Evolutionary conservation across 768 basidiomycete species (phyloP), one percentile per base, ranked within the genome.

Genomic region (Tricholoma bakamatsutake): DNA sequence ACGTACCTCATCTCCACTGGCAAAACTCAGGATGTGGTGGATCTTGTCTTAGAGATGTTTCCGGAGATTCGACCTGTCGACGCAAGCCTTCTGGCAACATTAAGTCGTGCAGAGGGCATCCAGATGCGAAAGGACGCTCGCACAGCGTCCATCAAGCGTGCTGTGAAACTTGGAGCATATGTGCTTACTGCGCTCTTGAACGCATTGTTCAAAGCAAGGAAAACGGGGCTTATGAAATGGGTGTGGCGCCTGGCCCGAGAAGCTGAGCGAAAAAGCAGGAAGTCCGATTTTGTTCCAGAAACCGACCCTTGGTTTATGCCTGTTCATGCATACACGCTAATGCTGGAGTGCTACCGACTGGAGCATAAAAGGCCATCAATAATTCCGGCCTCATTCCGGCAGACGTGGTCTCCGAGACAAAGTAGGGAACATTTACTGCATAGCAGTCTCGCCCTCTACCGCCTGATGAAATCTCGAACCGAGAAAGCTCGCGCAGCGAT

Each of bases 251-350:
- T 85, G 18, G 87, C 82, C 8, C 76, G 77, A 60, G 70, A 76
- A 56, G 86, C 85, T 0, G 84, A 89, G 63, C 68, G 65, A 33
- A 69, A 68, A 27, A 89, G 87, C 58, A 82, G 80, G 76, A 52
- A 33, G 17, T 31, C 39, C 17, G 27, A 28, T 17, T 52, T 52
- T 30, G 46, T n/a, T 47, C 46, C 61, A 15, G 58, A 68, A 21
- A 45, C 58, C 18, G 54, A 71, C 45, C 82, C 85, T 0, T 93
- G 90, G 90, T 74, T 74, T 52, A 68, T 92, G 17, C 80, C 84
- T 7, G 69, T 84, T 2, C 74, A 83, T 8, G 82, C 86, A 1
- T 92, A 89, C 65, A 91, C 87, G 1, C 70, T 80, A 49, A 88
- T 91, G 83, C 65, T 93, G 54, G 75, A 82, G 47, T 71, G 80